These are phyloP conservation scores for Globisporangium spinosum DNA, from an alignment of 352 stramenopile species.

Conservation along the genomic window DNA sequence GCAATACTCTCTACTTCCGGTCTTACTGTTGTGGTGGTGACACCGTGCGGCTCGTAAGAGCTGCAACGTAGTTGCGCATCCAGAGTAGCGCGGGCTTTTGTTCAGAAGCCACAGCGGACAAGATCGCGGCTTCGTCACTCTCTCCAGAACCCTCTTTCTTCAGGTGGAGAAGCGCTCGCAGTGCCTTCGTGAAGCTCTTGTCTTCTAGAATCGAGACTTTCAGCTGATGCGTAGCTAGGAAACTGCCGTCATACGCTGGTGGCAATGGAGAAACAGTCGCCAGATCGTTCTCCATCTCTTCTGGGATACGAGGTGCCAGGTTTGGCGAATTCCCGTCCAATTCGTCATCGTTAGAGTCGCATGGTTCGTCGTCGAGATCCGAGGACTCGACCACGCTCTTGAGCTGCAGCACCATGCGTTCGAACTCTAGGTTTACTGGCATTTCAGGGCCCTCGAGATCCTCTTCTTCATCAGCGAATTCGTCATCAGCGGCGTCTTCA, in stretches of 20 bases:
- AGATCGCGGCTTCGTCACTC: constrained; percentile 8
- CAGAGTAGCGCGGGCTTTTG: constrained; percentile 17
- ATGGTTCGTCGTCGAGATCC: constrained; percentile 15
- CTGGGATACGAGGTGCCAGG: constrained; percentile 4
- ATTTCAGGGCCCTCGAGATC: constrained; percentile 19
- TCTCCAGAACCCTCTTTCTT: constrained; percentile 8
- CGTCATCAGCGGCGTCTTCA: not conserved
- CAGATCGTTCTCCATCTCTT: constrained; percentile 27
- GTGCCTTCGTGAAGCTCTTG: constrained; percentile 32
- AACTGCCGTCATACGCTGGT: constrained; percentile 23
- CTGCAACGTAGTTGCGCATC: constrained; percentile 22
- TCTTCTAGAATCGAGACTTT: constrained; percentile 34
- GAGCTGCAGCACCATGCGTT: constrained; percentile 73
- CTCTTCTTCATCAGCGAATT: constrained; percentile 14
- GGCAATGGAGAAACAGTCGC: constrained; percentile 20
- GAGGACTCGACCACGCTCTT: constrained; percentile 52
- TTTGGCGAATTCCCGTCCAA: constrained; percentile 12
- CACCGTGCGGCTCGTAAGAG: not conserved
- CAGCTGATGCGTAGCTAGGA: constrained; percentile 8
- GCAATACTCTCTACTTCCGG: not conserved
- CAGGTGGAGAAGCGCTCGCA: constrained; percentile 26
- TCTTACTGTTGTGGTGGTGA: not conserved
- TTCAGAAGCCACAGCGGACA: not conserved
- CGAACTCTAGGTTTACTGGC: constrained; percentile 55
- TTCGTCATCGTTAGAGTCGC: constrained; percentile 29